Conservation (phyloP, 768 basidiomycete species). For the Fomitopsis pulvina region DNA sequence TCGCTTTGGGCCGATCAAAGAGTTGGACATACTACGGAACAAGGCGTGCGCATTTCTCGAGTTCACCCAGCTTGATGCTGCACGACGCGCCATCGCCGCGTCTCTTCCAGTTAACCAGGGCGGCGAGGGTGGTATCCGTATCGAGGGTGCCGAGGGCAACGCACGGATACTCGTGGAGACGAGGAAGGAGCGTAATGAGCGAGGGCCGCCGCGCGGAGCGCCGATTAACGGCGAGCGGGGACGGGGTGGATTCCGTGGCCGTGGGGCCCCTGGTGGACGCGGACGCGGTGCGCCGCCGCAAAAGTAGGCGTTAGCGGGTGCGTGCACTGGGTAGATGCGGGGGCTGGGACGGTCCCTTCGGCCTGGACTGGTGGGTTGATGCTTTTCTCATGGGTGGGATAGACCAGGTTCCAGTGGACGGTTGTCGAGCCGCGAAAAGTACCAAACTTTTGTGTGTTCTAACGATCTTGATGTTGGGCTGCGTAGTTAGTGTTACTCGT, state of each 20-base stretch:
- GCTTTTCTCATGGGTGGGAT: neutral
- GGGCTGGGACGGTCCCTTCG: constrained; percentile 6
- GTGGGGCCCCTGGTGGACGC: constrained; percentile 37
- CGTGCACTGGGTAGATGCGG: neutral
- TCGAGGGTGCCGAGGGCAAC: constrained; percentile 58
- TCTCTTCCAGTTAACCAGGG: constrained; percentile 62
- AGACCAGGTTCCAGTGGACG: constrained; percentile 1
- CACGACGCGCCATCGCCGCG: constrained; percentile 78
- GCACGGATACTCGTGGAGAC: constrained; percentile 76
- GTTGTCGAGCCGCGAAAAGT: constrained; percentile 5
- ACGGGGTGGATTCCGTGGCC: constrained; percentile 42
- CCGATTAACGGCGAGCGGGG: constrained; percentile 46
- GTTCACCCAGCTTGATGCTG: constrained; percentile 69
- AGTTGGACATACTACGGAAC: constrained; percentile 78
- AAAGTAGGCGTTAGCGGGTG: constrained; percentile 10
- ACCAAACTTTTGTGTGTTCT: constrained; percentile 1
- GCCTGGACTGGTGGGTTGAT: constrained; percentile 9
- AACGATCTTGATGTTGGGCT: constrained; percentile 7
- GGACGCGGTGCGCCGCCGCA: constrained; percentile 31
- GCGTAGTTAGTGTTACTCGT: constrained; percentile 5
- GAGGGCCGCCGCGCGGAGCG: constrained; percentile 57
- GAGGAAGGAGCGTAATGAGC: constrained; percentile 86
- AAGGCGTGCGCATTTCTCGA: constrained; percentile 96
- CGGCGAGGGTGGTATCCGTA: constrained; percentile 83
- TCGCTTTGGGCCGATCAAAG: constrained; percentile 80